Base-by-base conservation (phyloP, 345 rosid genomes). In the Anastatica hierochuntica region DNA sequence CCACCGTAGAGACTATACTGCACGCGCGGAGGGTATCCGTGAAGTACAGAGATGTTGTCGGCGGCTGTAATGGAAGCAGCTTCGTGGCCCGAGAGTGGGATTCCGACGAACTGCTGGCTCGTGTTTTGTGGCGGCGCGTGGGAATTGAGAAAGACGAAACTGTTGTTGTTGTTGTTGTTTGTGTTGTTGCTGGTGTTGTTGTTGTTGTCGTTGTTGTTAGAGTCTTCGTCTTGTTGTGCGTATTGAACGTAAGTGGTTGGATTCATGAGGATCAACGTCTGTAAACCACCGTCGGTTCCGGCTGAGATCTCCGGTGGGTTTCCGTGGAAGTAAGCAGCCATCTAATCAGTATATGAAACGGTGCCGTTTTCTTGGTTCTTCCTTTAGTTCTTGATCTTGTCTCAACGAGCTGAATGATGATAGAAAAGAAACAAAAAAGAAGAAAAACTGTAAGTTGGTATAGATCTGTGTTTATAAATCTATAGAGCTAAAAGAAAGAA, bases 211-310 rank as follows among this genome's bases (percentile, higher is more conserved):
- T 13, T 62, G 57, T 56, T 54, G 42, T 66, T 38, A 2, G 76
- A 56, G 35, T 76, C 76, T 8, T 79, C 74, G n/a, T 80, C 73
- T 46, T 69, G 56, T 63, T 75, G 83, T 31, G 94, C 69, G 74
- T 82, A 85, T 46, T 82, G 96, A 58, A 84, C 94, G 63, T 92
- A 92, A 24, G 81, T 68, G 14, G 80, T 58, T 45, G 98, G 98
- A 76, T 90, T 90, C 98, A 87, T 90, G 53, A 90, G 88, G n/a
- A 87, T 72, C 23, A 90, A 92, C 53, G 96, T 92, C 49, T 92
- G 98, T 3, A 92, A 66, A 5, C 97, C 95, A 47, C 85, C 90
- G 21, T 79, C 74, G 15, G 74, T 72, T 35, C 83, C 90, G 15
- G 73, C 77, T 18, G 87, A 85, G 29, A 88, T 75, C 27, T 92